These are phyloP conservation scores for Aureobasidium melanogenum DNA, from an alignment of 2,329 filamentous ascomycete species.

Conservation along the genomic window DNA sequence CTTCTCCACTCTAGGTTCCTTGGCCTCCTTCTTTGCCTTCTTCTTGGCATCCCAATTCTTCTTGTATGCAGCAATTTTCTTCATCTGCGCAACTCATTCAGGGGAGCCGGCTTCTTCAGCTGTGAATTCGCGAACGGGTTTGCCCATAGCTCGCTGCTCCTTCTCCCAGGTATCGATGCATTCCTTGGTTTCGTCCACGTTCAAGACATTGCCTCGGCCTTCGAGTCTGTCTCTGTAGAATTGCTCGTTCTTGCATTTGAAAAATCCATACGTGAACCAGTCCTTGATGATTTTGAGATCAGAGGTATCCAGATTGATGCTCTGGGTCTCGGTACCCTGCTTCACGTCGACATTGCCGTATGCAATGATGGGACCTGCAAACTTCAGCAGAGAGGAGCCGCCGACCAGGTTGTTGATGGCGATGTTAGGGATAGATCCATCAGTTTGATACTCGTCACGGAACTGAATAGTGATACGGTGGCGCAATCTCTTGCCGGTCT, in stretches of 20 bases:
- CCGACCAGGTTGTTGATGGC: neutral
- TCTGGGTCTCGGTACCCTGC: too few relatives aligned
- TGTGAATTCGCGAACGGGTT: too few relatives aligned
- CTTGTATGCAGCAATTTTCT: neutral
- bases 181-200: too few relatives aligned
- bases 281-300: neutral
- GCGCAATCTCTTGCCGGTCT: neutral
- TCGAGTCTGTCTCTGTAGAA: neutral
- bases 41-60: neutral
- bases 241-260: neutral
- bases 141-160: too few relatives aligned
- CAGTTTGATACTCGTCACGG: neutral
- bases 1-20: too few relatives aligned
- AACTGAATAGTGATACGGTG: neutral
- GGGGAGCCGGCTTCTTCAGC: neutral
- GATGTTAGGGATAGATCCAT: neutral
- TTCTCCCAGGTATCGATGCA: too few relatives aligned
- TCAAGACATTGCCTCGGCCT: too few relatives aligned
- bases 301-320: neutral
- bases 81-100: neutral
- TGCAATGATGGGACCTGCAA: neutral
- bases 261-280: neutral
- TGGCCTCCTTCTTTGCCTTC: neutral
- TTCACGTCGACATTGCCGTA: neutral
- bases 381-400: too few relatives aligned